Conservation (phyloP, 2,329 filamentous ascomycete genomes). For the Monosporascus sp. region DNA sequence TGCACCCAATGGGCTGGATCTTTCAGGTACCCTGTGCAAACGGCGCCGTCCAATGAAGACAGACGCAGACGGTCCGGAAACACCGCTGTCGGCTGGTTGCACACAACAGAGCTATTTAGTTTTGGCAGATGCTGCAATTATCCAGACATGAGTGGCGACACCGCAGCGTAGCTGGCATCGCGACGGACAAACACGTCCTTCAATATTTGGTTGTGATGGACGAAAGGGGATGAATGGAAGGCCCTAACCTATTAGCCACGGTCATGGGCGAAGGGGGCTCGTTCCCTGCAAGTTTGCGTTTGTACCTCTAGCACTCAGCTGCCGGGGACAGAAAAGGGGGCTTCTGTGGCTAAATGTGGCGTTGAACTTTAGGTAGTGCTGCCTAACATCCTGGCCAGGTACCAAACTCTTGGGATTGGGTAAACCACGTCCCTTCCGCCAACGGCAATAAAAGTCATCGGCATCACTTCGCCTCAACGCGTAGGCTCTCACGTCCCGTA, state of each 20-base stretch:
- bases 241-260: too few species aligned
- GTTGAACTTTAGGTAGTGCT: neutral
- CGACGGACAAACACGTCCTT: too few species aligned
- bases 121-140: neutral
- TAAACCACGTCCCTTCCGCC: neutral
- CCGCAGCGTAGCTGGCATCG: too few species aligned
- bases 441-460: neutral
- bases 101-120: neutral
- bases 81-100: neutral
- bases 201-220: too few species aligned
- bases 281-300: too few species aligned
- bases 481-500: neutral
- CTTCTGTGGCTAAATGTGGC: neutral
- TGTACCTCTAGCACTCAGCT: neutral
- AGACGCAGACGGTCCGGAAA: neutral
- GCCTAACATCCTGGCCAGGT: neutral
- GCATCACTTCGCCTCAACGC: neutral
- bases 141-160: neutral
- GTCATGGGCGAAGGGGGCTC: too few species aligned
- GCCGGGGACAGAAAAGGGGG: neutral
- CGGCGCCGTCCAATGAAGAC: conserved; percentile 20
- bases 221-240: too few species aligned
- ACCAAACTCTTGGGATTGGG: neutral
- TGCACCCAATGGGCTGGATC: conserved; percentile 22
- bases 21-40: conserved; percentile 20